Evolutionary conservation across 2,329 filamentous ascomycete species (phyloP).

Genomic region (Aspergillus intermedius): DNA sequence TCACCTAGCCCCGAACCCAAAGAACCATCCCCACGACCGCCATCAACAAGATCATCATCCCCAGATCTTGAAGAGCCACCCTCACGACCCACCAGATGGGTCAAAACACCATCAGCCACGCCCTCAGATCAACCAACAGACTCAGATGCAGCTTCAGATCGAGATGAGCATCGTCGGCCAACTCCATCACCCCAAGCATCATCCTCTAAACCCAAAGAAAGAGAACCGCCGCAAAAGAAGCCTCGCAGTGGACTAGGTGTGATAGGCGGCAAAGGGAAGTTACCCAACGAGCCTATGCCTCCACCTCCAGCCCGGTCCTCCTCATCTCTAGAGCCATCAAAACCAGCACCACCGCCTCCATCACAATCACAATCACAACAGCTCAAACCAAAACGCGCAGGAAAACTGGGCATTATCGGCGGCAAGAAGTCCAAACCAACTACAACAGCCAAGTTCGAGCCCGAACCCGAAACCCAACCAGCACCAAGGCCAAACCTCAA

Average conservation of each 20-base stretch:
- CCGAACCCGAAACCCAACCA: neutral
- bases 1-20: neutral
- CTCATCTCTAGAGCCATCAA: neutral
- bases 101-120: neutral
- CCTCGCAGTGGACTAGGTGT: conserved; percentile 19
- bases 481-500: conserved; percentile 7
- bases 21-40: neutral
- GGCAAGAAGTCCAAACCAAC: conserved; percentile 10
- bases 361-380: neutral
- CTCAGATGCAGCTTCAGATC: conserved; percentile 1
- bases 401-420: conserved; percentile 33
- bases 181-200: conserved; percentile 4
- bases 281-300: conserved; percentile 6
- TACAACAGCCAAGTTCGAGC: too few species aligned
- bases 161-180: neutral
- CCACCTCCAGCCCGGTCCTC: conserved; percentile 7
- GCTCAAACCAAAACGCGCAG: conserved; percentile 17
- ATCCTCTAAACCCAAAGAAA: conserved; percentile 1
- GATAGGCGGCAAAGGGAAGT: conserved; percentile 27
- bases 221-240: conserved; percentile 1
- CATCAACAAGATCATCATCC: neutral
- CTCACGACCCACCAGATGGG: neutral
- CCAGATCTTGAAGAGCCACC: neutral
- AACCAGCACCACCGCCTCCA: conserved; percentile 3
- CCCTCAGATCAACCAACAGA: conserved; percentile 4